Base-by-base conservation (phyloP, 2,329 filamentous ascomycete species). In the Colletotrichum costaricense region DNA sequence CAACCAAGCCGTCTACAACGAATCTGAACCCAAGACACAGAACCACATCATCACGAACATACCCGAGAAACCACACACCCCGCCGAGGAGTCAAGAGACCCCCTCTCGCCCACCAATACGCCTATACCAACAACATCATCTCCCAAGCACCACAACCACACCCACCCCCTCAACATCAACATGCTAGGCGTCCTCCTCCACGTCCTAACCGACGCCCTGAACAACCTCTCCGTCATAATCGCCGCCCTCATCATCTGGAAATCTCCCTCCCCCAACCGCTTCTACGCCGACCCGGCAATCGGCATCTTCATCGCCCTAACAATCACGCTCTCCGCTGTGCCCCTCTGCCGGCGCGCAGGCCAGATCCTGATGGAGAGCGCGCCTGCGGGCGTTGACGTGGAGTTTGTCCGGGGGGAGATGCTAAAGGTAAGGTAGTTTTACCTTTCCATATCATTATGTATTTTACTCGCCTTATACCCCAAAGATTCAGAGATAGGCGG, bases 221-320 rank as follows among this genome's bases (percentile, higher is more conserved):
- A 95, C 82, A 95, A 95, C 76, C 80, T 95, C 12, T 93, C 93
- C 11, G 93, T 95, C 72, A 94, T 95, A 62, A 84, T 92, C 46
- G 89, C 93, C 1, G 92, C 92, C 0, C 78, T 92, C 2, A 85
- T 94, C 38, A 93, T 95, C 79, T 94, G 92, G 93, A 84, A 91
- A 69, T 85, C 88, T 0, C 79, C 86, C 35, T 90, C 88, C 35
- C 84, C 88, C 1, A 85, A 81, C 4, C 86, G 92, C 42, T 94
- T 88, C 83, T 95, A 95, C 76, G 92, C 91, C 5, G 93, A 95
- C 78, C 93, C 93, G 0, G 91, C 87, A 4, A 88, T 92, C 42
- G 90, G 92, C 71, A 86, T 93, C 79, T 91, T 87, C 63, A 95
- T 95, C 76, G 88, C 92, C 2, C 73, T 94, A n/a, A 92, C 95